Percentiles rank a stretch among this genome's conserved stretches.
Evolutionary conservation across 768 basidiomycete species (phyloP).

Genomic region (Tylopilus plumbeoviolaceoides): DNA sequence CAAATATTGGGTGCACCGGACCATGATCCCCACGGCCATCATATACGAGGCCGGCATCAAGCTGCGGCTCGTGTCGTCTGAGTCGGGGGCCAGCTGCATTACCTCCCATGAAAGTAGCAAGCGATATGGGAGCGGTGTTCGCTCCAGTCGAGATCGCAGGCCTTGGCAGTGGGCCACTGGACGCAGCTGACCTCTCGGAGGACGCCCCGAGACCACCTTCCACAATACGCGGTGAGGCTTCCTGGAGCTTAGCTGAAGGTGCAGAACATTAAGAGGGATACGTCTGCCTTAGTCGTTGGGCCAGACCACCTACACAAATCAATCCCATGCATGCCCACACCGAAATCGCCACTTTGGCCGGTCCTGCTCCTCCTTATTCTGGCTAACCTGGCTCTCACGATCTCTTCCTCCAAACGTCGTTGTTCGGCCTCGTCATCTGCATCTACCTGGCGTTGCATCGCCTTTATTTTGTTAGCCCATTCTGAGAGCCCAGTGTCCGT

Average conservation of each 20-base stretch:
- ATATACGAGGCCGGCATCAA: conserved; percentile 62
- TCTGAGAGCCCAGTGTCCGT: conserved; percentile 70
- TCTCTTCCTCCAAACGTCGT: conserved; percentile 55
- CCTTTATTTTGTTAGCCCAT: conserved; percentile 79
- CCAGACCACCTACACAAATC: conserved; percentile 29
- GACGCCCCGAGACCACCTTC: conserved; percentile 9
- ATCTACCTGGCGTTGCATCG: conserved; percentile 75
- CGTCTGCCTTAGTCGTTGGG: neutral
- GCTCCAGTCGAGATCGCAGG: conserved; percentile 12
- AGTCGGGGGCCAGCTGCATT: conserved; percentile 70
- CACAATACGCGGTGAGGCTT: conserved; percentile 6
- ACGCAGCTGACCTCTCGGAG: conserved; percentile 4
- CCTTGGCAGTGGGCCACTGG: conserved; percentile 8
- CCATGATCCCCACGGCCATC: conserved; percentile 52
- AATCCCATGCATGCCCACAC: conserved; percentile 36
- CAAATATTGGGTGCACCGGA: conserved; percentile 71
- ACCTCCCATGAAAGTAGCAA: conserved; percentile 81
- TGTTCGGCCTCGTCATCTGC: conserved; percentile 78
- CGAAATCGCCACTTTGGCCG: conserved; percentile 34
- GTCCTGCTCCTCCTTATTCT: conserved; percentile 36
- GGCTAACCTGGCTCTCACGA: conserved; percentile 46
- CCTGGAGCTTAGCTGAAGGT: conserved; percentile 22
- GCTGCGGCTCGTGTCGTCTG: conserved; percentile 68
- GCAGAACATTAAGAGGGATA: conserved; percentile 1
- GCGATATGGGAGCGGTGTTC: conserved; percentile 54